Base-by-base conservation (phyloP, 441 rosid genomes). In the Biscutella laevigata region DNA sequence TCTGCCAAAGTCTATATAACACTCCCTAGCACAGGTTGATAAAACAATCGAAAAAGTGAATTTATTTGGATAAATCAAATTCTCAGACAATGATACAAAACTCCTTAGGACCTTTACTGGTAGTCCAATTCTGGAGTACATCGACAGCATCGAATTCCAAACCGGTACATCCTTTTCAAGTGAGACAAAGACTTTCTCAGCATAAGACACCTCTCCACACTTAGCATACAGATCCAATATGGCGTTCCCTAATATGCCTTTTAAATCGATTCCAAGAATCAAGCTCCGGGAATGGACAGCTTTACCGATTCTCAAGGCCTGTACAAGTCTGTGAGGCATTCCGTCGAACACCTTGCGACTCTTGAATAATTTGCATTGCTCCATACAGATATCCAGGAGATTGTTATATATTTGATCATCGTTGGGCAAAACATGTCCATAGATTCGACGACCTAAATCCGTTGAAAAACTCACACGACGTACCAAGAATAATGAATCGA, bases 141-240 rank as follows among this genome's bases (percentile, higher is more conserved):
- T 71, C 0, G 88, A 82, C 17, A 86, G 52, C 56, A 86, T 40
- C 11, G 94, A 90, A 71, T 90, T 90, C 86, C 95, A 90, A 8
- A 84, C 73, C 40, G 71, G 68, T 29, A 75, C 59, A 75, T 81
- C 84, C 44, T 33, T 67, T 51, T 74, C 80, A 47, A 82, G 78
- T 22, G 48, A 47, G 21, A 59, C 16, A 57, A 90, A 84, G 3
- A 63, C 71, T 71, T 75, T 86, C 76, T 75, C 82, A 9, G 84
- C 84, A 28, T 54, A 75, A 36, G 62, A 68, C 49, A 57, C 72
- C 45, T 73, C 24, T 14, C 72, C 89, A 59, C 95, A 82, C 69
- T 82, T 86, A 40, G 86, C 83, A 44, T 84, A 90, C 39, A 90
- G 82, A 65, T 84, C 94, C 21, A 90, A 59, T 38, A 86, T 71